phyloP scores from a whole-genome alignment of 306 rosid genomes.

The Quercus variabilis region DNA sequence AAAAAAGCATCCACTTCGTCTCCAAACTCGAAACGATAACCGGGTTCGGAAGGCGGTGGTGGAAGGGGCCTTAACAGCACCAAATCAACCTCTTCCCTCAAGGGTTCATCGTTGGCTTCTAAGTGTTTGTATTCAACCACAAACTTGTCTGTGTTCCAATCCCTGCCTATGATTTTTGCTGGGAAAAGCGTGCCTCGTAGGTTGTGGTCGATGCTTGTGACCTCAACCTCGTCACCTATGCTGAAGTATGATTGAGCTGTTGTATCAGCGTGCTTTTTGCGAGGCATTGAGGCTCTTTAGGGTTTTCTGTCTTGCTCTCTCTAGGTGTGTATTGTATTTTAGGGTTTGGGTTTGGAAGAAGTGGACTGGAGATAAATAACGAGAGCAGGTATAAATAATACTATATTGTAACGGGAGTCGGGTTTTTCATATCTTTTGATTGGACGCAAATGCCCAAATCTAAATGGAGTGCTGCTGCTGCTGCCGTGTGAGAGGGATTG shows the following conservation, averaged over 20 bases:
- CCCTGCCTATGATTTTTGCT: slow-evolving; percentile 17
- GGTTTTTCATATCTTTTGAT: too few relatives aligned
- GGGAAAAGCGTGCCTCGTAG: slow-evolving; percentile 30
- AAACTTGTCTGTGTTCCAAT: neutral
- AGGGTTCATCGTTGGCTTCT: neutral
- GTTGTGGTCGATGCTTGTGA: neutral
- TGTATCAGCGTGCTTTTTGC: neutral
- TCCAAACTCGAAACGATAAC: neutral
- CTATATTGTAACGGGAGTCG: too few relatives aligned
- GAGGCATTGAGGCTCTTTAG: neutral
- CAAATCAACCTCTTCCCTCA: slow-evolving; percentile 12
- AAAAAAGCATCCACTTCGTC: slow-evolving; percentile 33
- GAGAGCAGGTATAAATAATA: too few relatives aligned
- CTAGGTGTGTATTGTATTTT: neutral
- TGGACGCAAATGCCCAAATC: too few relatives aligned
- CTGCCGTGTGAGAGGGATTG: too few relatives aligned
- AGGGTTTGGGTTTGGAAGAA: neutral
- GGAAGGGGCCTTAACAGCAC: slow-evolving; percentile 26
- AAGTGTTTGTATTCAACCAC: slow-evolving; percentile 14
- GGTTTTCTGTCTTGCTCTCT: neutral
- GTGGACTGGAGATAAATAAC: neutral
- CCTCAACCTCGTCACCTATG: slow-evolving; percentile 30
- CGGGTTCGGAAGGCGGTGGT: slow-evolving; percentile 10
- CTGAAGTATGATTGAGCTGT: neutral
- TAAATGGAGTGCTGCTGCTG: too few relatives aligned